These are phyloP conservation scores for Sporothrix brunneoviolacea DNA, from an alignment of 2,329 filamentous ascomycete genomes.

Conservation along the genomic window DNA sequence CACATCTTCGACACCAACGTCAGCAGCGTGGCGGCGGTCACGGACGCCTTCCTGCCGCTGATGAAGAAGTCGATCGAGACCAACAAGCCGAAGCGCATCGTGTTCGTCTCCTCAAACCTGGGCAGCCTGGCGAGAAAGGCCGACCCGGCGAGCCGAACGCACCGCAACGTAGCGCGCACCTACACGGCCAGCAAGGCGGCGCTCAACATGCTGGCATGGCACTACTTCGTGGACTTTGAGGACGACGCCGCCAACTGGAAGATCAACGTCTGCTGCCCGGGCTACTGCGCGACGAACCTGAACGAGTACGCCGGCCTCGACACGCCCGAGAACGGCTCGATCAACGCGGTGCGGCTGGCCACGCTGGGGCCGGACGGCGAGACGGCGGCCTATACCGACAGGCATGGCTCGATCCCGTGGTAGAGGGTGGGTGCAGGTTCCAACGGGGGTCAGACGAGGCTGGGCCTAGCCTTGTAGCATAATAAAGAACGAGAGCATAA, in stretches of 20 bases:
- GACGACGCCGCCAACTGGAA: constrained; percentile 24
- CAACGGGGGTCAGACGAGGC: no score
- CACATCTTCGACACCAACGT: constrained; percentile 20
- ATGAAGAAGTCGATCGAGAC: constrained; percentile 23
- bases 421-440: no score
- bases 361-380: constrained; percentile 25
- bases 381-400: constrained; percentile 24
- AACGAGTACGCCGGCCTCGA: constrained; percentile 16
- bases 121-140: constrained; percentile 19
- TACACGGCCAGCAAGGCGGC: constrained; percentile 25
- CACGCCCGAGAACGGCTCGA: constrained; percentile 24
- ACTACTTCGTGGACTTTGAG: constrained; percentile 26
- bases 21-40: constrained; percentile 23
- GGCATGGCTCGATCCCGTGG: constrained; percentile 19
- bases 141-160: constrained; percentile 11
- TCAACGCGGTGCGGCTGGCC: constrained; percentile 26
- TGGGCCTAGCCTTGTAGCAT: no score
- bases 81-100: constrained; percentile 18
- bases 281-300: constrained; percentile 28
- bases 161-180: constrained; percentile 13
- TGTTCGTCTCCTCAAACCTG: constrained; percentile 22
- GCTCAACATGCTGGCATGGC: constrained; percentile 24
- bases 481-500: no score
- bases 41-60: constrained; percentile 27
- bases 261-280: constrained; percentile 33